Base-by-base conservation (phyloP, 208 protist genomes). In the Acanthamoeba culbertsoni region DNA sequence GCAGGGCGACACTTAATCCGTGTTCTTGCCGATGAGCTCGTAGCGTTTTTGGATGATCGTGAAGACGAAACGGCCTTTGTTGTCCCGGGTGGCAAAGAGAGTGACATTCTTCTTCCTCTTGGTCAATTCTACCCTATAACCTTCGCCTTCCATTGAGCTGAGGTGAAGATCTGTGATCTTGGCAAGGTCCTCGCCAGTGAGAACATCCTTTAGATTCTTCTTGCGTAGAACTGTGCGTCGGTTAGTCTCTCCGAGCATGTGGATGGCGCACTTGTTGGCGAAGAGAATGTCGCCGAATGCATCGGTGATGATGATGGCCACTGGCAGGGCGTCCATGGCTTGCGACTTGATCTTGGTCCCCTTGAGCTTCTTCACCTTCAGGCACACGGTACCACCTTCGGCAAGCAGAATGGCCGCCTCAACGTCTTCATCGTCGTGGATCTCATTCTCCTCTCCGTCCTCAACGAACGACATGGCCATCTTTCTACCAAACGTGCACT, bases 111-210 rank as follows among this genome's bases (percentile, higher is more conserved):
- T 82, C 42, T 82, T 1, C 42, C 71, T 26, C 14, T 33, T 12
- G n/a, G 71, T 43, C 1, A 82, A 26, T 43, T 82, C 71, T 12
- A 82, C 71, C 42, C n/a, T 48, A 43, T 82, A 82, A 26, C 71
- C 71, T 43, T 82, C 71, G 37, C 71, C 71, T 3, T 82, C 42
- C 2, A 1, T 18, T 1, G 71, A 82, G 71, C 71, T 82, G 4
- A 82, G 71, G 71, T 53, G 71, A 40, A 82, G 26, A 43, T 82
- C 53, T 43, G 46, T 43, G 71, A 82, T 82, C 71, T 82, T 82
- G 42, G 71, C 1, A 28, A 82, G 46, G 43, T 82, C 71, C 26
- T 82, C 71, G 71, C 71, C 42, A 16, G 28, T 53, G 26, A 82
- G 42, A 6, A 82, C 42, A 43, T 82, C 71, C 71, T 82, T 82